These are phyloP conservation scores for Verticillium zaregamsianum DNA, from an alignment of 2,329 filamentous ascomycete species.

Conservation along the genomic window DNA sequence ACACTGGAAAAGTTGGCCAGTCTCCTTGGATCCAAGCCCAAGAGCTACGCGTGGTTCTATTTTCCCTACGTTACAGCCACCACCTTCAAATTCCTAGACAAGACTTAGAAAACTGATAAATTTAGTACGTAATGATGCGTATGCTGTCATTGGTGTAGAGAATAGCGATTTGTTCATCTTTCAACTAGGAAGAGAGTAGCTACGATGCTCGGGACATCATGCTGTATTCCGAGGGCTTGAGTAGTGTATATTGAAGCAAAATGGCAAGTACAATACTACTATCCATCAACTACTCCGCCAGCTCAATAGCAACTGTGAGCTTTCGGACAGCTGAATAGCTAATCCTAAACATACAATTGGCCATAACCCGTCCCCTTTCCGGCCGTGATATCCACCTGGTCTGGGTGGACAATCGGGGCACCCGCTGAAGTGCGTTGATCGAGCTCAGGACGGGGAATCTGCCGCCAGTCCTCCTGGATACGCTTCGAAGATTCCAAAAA, in stretches of 20 bases:
- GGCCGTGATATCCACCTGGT: neutral
- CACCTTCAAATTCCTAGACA: too few relatives aligned
- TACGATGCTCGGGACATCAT: too few relatives aligned
- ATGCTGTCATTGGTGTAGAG: too few relatives aligned
- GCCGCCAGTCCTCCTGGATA: conserved; percentile 21
- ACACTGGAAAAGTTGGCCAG: too few relatives aligned
- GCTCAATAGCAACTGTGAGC: neutral
- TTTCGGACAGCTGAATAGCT: neutral
- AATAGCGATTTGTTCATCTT: too few relatives aligned
- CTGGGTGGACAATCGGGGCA: neutral
- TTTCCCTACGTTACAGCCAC: too few relatives aligned
- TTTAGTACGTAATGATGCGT: too few relatives aligned
- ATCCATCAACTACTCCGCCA: neutral
- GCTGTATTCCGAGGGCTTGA: too few relatives aligned
- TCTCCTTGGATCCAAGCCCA: too few relatives aligned
- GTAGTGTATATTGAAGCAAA: neutral
- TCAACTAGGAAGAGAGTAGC: too few relatives aligned
- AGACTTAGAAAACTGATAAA: too few relatives aligned
- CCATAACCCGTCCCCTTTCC: neutral
- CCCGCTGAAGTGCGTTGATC: conserved; percentile 16
- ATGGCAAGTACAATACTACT: neutral
- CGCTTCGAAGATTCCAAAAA: conserved; percentile 25
- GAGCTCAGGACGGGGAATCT: conserved; percentile 20
- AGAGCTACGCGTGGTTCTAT: too few relatives aligned
- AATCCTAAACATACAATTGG: neutral